These are phyloP conservation scores for Astragalus membranaceus DNA, from an alignment of 306 rosid genomes.

Conservation along the genomic window DNA sequence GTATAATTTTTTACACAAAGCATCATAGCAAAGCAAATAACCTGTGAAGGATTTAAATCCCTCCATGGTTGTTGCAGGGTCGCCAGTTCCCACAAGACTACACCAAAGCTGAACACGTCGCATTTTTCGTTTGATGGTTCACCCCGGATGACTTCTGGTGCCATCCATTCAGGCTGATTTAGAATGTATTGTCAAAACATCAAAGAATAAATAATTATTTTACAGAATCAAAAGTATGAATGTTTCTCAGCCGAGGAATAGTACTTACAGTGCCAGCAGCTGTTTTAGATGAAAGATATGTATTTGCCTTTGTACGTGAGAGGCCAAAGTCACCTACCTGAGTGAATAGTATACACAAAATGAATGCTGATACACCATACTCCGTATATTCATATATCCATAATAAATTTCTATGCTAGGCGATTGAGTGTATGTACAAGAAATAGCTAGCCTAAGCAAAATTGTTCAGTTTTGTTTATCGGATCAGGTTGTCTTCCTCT, in stretches of 20 bases:
- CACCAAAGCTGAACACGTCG: conserved; percentile 91
- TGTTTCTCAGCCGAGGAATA: background rate
- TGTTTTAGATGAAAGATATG: conserved; percentile 85
- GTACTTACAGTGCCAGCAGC: conserved; percentile 95
- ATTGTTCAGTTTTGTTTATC: background rate
- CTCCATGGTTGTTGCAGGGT: conserved; percentile 92
- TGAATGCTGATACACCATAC: background rate
- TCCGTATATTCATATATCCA: background rate
- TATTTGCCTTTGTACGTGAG: conserved; percentile 83
- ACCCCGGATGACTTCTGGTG: conserved; percentile 93
- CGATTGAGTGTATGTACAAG: background rate
- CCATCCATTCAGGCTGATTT: conserved; percentile 94
- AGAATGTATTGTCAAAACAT: conserved; percentile 20
- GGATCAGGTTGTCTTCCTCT: background rate
- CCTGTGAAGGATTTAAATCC: conserved; percentile 74
- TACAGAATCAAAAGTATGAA: background rate
- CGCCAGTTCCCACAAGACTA: conserved; percentile 88
- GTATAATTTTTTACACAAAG: too few relatives aligned
- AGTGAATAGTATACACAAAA: conserved; percentile 15
- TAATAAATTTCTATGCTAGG: background rate
- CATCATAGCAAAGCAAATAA: conserved; percentile 20
- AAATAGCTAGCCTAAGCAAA: background rate
- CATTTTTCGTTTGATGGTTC: conserved; percentile 88
- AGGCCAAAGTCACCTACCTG: conserved; percentile 95
- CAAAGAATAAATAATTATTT: conserved; percentile 3